Conservation (phyloP, 148 eudicot genomes). For the Diospyros lotus region DNA sequence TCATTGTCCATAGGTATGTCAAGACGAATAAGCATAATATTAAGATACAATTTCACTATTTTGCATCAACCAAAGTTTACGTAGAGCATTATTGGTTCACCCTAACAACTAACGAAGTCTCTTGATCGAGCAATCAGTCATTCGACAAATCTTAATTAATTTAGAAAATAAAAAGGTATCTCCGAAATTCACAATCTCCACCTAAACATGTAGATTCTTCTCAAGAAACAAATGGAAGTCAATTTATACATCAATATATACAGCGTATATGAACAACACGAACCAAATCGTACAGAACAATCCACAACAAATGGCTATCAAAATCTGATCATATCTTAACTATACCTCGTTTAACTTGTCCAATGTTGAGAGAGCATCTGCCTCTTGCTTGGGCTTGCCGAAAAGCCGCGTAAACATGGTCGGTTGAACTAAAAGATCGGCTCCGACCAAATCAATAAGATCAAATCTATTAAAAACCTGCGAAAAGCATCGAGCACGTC, state of each 20-base stretch:
- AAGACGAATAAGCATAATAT: too few species aligned
- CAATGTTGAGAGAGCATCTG: slow-evolving; percentile 11
- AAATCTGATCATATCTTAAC: not conserved
- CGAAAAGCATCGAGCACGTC: not conserved
- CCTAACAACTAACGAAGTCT: too few species aligned
- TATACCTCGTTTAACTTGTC: slow-evolving; percentile 17
- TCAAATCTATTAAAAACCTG: not conserved
- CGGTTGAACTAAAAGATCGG: not conserved
- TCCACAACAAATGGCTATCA: not conserved
- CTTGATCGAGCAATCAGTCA: too few species aligned
- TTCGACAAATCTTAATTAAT: too few species aligned
- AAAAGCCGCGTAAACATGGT: slow-evolving; percentile 20
- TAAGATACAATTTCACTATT: too few species aligned
- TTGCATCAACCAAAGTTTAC: too few species aligned
- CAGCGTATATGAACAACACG: not conserved
- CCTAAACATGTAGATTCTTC: too few species aligned
- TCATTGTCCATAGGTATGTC: too few species aligned
- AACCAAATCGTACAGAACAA: not conserved
- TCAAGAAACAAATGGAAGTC: not conserved
- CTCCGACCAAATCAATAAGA: slow-evolving; percentile 4
- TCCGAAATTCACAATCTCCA: too few species aligned
- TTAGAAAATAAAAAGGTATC: too few species aligned
- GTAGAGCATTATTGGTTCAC: too few species aligned
- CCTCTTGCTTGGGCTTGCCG: slow-evolving; percentile 19
- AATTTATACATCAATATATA: not conserved